A percentile compares a stretch with the other conserved stretches of the same genome.
Evolutionary conservation across 2,329 filamentous ascomycete genomes (phyloP).

Genomic region (Lasiodiplodia hormozganensis): DNA sequence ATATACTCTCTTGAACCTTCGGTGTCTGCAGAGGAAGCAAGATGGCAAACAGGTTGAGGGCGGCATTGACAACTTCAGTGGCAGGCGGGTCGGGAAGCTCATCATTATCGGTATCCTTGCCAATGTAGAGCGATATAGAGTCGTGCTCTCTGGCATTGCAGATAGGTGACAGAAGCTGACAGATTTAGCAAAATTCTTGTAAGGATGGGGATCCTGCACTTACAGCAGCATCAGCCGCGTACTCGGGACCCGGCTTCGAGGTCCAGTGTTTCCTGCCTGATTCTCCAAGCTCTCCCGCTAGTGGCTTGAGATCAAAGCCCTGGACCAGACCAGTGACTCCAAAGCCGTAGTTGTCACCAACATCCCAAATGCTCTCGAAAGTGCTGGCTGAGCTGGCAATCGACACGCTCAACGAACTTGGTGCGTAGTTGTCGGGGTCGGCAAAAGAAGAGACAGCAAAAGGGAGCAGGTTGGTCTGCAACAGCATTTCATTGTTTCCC

Average conservation of each 20-base stretch:
- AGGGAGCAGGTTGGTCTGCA: slow-evolving; percentile 90
- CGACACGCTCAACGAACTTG: slow-evolving; percentile 72
- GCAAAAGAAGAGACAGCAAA: slow-evolving; percentile 91
- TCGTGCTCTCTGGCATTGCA: slow-evolving; percentile 90
- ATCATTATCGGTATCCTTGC: slow-evolving; percentile 51
- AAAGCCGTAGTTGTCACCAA: slow-evolving; percentile 92
- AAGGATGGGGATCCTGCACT: slow-evolving; percentile 22
- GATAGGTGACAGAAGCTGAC: slow-evolving; percentile 64
- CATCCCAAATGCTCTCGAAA: slow-evolving; percentile 95
- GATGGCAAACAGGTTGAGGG: slow-evolving; percentile 91
- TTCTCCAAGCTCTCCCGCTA: slow-evolving; percentile 65
- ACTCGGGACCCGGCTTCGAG: slow-evolving; percentile 66
- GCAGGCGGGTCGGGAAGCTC: slow-evolving; percentile 77
- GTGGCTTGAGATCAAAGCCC: slow-evolving; percentile 74
- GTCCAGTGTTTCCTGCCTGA: slow-evolving; percentile 57
- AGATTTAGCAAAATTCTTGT: slow-evolving; percentile 31
- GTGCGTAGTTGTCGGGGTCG: slow-evolving; percentile 86
- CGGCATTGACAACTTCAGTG: slow-evolving; percentile 93
- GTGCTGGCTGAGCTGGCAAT: slow-evolving; percentile 89
- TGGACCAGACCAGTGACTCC: slow-evolving; percentile 86
- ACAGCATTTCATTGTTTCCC: slow-evolving; percentile 81
- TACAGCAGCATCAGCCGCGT: slow-evolving; percentile 62
- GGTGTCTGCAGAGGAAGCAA: slow-evolving; percentile 86
- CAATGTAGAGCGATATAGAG: slow-evolving; percentile 78
- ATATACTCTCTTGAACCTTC: slow-evolving; percentile 92